phyloP scores from a whole-genome alignment of 805 yeast species.

The Nakazawaea wickerhamii region DNA sequence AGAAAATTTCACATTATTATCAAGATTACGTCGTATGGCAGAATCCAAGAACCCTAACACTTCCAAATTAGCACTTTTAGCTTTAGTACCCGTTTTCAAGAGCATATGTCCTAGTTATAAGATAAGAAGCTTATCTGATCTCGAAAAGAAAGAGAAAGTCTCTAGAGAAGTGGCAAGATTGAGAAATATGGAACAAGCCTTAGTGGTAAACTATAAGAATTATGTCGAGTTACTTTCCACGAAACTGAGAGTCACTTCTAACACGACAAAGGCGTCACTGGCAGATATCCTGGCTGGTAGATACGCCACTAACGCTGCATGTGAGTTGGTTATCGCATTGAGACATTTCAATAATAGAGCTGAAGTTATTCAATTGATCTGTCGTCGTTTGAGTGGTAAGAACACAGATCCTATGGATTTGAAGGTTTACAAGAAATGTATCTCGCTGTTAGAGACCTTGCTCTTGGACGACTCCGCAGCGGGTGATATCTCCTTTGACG shows the following conservation, averaged over 20 bases:
- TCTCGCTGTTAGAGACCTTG: conserved; percentile 63
- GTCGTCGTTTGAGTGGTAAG: conserved; percentile 60
- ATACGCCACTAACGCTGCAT: conserved; percentile 68
- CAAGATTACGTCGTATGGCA: conserved; percentile 67
- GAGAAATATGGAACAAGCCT: conserved; percentile 75
- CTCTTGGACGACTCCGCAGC: conserved; percentile 68
- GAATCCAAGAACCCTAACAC: conserved; percentile 61
- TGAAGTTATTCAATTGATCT: conserved; percentile 64
- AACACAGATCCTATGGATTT: conserved; percentile 46
- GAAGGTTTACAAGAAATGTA: conserved; percentile 48
- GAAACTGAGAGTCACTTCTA: conserved; percentile 27
- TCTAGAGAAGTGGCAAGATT: conserved; percentile 74
- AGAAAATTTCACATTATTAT: conserved; percentile 60
- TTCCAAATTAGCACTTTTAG: conserved; percentile 64
- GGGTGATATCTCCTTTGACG: conserved; percentile 76
- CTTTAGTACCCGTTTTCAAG: conserved; percentile 81
- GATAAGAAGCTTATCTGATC: conserved; percentile 76
- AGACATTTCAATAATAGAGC: conserved; percentile 76
- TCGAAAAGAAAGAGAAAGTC: conserved; percentile 77
- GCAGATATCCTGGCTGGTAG: conserved; percentile 39
- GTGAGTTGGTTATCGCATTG: conserved; percentile 64
- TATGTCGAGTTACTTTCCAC: conserved; percentile 55
- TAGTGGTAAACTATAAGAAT: conserved; percentile 62
- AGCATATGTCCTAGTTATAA: conserved; percentile 83
- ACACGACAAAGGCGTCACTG: conserved; percentile 25